phyloP scores from a whole-genome alignment of 768 basidiomycete genomes.

The Daedaleopsis sinensis region DNA sequence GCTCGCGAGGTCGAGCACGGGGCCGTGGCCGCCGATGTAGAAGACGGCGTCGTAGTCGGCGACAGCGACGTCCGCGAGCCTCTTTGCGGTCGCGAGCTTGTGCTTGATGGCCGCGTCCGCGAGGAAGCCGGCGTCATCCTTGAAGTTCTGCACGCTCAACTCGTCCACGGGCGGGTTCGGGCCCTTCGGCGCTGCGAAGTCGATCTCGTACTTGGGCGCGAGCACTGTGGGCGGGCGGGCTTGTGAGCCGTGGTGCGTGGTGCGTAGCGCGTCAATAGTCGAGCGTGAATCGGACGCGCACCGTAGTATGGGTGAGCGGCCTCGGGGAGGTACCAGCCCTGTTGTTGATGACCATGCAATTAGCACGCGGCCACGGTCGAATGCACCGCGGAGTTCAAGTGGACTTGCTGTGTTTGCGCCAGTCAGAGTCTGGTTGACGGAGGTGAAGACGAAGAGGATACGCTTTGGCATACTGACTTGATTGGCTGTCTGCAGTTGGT shows the following conservation, averaged over 20 bases:
- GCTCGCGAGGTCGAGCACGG: conserved; percentile 68
- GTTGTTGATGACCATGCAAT: background rate
- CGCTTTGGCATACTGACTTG: conserved; percentile 31
- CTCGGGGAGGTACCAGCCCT: conserved; percentile 83
- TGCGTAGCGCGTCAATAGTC: background rate
- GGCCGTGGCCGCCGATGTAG: conserved; percentile 81
- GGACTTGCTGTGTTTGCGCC: conserved; percentile 51
- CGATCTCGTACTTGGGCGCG: conserved; percentile 44
- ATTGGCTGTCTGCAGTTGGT: too few relatives aligned
- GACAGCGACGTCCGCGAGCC: conserved; percentile 57
- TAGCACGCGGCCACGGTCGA: too few relatives aligned
- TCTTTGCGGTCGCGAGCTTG: conserved; percentile 60
- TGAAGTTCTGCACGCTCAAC: conserved; percentile 52
- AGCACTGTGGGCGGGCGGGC: too few relatives aligned
- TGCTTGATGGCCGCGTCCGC: conserved; percentile 51
- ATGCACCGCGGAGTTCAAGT: background rate
- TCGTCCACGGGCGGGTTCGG: conserved; percentile 74
- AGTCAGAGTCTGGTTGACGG: conserved; percentile 57
- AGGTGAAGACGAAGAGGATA: conserved; percentile 79
- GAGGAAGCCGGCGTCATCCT: conserved; percentile 63
- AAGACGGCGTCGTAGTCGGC: conserved; percentile 74
- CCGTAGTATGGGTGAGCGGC: conserved; percentile 39
- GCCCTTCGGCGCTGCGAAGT: conserved; percentile 48
- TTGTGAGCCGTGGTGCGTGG: too few relatives aligned
- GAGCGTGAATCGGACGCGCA: conserved; percentile 3